A percentile compares a stretch with the other conserved stretches of the same genome.
phyloP scores from a whole-genome alignment of 306 rosid genomes.

The cucumber (Cucumis sativus) region Cucumber_9930_V3 NC_026655.2:29845501-29846000 shows the following conservation, averaged over 20 bases:
- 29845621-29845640: background rate
- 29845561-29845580: background rate
- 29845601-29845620: background rate
- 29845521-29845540: constrained; percentile 67
- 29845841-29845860: constrained; percentile 37
- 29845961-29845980: constrained; percentile 81
- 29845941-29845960: constrained; percentile 80
- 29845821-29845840: constrained; percentile 68
- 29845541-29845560: constrained; percentile 53
- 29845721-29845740: background rate
- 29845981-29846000: constrained; percentile 68
- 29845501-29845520: constrained; percentile 88
- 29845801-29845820: constrained; percentile 88
- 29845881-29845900: constrained; percentile 85
- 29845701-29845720: background rate
- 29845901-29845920: constrained; percentile 78
- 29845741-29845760: no score
- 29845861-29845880: constrained; percentile 59
- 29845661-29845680: background rate
- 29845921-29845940: constrained; percentile 32
- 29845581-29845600: background rate
- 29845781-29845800: constrained; percentile 63
- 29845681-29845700: background rate
- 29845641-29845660: background rate
- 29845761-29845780: constrained; percentile 73